Evolutionary conservation across 2,329 filamentous ascomycete genomes (phyloP).

Genomic region (Fusarium pininemorale): DNA sequence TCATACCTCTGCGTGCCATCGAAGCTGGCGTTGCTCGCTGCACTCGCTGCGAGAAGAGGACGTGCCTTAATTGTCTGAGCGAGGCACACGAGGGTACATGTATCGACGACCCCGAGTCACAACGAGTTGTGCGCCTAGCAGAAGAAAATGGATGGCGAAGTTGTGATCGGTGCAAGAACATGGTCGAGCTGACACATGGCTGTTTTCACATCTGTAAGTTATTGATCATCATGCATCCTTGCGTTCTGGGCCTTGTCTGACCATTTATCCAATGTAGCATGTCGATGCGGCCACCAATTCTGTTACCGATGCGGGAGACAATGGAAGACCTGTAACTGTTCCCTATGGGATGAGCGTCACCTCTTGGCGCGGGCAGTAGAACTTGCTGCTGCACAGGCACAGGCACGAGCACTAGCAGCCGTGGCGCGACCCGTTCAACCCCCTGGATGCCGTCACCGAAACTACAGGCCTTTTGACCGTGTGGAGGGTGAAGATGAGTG

Average conservation of each 20-base stretch:
- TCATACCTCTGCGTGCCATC: background rate
- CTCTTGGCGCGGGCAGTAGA: background rate
- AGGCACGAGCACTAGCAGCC: no score
- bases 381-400: no score
- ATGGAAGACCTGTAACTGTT: background rate
- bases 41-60: background rate
- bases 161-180: background rate
- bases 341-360: background rate
- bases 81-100: background rate
- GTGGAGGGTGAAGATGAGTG: fast-evolving
- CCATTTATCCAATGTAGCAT: background rate
- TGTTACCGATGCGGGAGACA: fast-evolving
- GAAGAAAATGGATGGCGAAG: background rate
- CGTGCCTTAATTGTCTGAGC: background rate
- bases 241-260: no score
- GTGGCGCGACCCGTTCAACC: background rate
- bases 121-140: fast-evolving
- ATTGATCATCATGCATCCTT: no score
- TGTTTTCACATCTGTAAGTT: background rate
- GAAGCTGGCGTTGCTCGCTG: background rate
- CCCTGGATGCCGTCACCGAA: background rate
- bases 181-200: fast-evolving
- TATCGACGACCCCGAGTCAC: background rate
- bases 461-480: fast-evolving
- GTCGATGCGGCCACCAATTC: background rate